These are phyloP conservation scores for Cystofilobasidium bisporidii DNA, from an alignment of 768 basidiomycete genomes.

Conservation along the genomic window DNA sequence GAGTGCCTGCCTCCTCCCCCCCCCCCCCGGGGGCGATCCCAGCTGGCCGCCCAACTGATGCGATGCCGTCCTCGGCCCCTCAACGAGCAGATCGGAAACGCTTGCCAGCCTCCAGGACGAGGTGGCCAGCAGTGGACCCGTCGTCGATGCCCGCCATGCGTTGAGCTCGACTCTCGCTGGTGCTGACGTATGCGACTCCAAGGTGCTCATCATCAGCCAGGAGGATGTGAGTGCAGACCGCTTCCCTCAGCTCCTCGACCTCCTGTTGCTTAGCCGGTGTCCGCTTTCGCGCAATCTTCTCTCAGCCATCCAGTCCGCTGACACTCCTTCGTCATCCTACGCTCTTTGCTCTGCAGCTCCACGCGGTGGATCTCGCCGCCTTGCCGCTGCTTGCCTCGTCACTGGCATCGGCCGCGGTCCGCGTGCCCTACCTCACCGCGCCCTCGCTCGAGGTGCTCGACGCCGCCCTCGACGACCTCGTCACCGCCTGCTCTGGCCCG, in stretches of 20 bases:
- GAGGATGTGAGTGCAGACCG: constrained; percentile 10
- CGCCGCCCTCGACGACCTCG: constrained; percentile 6
- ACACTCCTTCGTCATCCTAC: background rate
- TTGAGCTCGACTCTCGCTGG: background rate
- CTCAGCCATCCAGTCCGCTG: too few relatives aligned
- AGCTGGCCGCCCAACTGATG: background rate
- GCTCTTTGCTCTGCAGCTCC: background rate
- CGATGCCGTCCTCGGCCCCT: background rate
- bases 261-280: too few relatives aligned
- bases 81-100: background rate
- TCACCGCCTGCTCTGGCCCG: constrained; percentile 1
- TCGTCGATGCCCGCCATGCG: background rate
- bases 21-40: background rate
- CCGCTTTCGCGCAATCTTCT: background rate
- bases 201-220: constrained; percentile 22
- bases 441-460: background rate
- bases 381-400: background rate
- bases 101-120: background rate
- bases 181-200: background rate
- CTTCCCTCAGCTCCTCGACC: background rate
- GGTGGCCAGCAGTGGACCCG: background rate
- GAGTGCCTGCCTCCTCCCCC: background rate
- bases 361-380: background rate
- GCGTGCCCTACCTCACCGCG: constrained; percentile 15
- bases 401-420: background rate